These are phyloP conservation scores for Solanum stenotomum DNA, from an alignment of 257 asterid genomes.

Conservation along the genomic window DNA sequence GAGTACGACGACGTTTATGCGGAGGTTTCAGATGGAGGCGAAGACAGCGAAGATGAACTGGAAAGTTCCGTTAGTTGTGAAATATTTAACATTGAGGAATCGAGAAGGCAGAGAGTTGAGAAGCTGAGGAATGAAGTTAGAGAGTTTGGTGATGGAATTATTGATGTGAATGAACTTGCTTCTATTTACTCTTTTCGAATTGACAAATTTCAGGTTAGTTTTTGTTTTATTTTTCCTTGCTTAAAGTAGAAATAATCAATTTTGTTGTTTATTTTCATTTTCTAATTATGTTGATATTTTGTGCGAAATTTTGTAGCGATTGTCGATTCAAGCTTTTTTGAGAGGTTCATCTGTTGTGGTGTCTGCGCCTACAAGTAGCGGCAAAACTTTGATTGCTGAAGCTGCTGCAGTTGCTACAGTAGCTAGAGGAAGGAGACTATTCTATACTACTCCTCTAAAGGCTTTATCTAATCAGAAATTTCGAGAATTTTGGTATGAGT, in stretches of 20 bases:
- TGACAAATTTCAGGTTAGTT: constrained; percentile 62
- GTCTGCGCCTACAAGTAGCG: constrained; percentile 99
- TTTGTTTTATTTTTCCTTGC: not conserved
- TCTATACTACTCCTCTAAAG: constrained; percentile 93
- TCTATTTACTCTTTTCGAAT: constrained; percentile 78
- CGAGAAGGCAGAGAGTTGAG: constrained; percentile 90
- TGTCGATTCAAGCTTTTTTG: constrained; percentile 77
- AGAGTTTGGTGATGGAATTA: constrained; percentile 79
- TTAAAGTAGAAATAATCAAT: not conserved
- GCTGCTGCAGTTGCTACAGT: constrained; percentile 95
- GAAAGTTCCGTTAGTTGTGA: constrained; percentile 29
- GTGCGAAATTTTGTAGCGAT: constrained; percentile 27
- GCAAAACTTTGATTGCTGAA: constrained; percentile 99
- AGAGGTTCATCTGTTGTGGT: constrained; percentile 94
- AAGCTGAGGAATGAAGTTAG: constrained; percentile 73
- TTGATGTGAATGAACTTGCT: constrained; percentile 77
- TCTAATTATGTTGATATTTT: not conserved
- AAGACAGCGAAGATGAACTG: constrained; percentile 22
- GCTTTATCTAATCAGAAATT: constrained; percentile 97
- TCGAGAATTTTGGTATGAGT: constrained; percentile 80
- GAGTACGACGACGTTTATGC: constrained; percentile 49
- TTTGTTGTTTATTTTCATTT: not conserved
- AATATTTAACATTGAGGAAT: constrained; percentile 51
- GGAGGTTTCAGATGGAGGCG: constrained; percentile 30
- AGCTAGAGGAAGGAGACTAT: constrained; percentile 78